Evolutionary conservation across 352 stramenopile genomes (phyloP).

Genomic region (Globisporangium cylindrosporum): DNA sequence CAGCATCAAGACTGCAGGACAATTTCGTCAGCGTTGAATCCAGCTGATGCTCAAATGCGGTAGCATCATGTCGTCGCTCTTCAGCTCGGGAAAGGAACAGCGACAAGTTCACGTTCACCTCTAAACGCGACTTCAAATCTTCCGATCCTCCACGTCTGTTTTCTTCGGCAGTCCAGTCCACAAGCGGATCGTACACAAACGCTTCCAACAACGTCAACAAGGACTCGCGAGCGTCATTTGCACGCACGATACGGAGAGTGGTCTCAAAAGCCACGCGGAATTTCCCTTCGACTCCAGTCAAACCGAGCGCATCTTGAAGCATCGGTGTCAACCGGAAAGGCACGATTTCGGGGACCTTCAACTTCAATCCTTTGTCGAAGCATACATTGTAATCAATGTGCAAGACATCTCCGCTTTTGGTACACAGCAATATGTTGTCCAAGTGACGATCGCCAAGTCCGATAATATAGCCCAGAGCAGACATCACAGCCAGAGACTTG

Average conservation of each 20-base stretch:
- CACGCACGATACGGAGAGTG: conserved; percentile 67
- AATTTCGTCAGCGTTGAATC: conserved; percentile 25
- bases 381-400: conserved; percentile 94
- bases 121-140: conserved; percentile 66
- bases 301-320: conserved; percentile 69
- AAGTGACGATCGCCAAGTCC: conserved; percentile 90
- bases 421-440: conserved; percentile 89
- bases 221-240: conserved; percentile 58
- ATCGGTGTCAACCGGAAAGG: conserved; percentile 89
- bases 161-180: conserved; percentile 66
- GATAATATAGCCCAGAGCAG: conserved; percentile 85
- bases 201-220: conserved; percentile 76
- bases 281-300: conserved; percentile 69
- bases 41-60: conserved; percentile 41
- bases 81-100: conserved; percentile 78
- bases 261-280: conserved; percentile 75
- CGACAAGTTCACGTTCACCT: conserved; percentile 85
- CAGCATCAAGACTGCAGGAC: conserved; percentile 13
- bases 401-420: conserved; percentile 74
- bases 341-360: conserved; percentile 90
- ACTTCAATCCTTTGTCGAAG: conserved; percentile 85
- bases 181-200: conserved; percentile 85
- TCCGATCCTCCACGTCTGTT: conserved; percentile 30
- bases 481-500: conserved; percentile 85
- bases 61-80: conserved; percentile 67